Conservation (phyloP, 2,329 filamentous ascomycete genomes). For the Periconia digitata region DNA sequence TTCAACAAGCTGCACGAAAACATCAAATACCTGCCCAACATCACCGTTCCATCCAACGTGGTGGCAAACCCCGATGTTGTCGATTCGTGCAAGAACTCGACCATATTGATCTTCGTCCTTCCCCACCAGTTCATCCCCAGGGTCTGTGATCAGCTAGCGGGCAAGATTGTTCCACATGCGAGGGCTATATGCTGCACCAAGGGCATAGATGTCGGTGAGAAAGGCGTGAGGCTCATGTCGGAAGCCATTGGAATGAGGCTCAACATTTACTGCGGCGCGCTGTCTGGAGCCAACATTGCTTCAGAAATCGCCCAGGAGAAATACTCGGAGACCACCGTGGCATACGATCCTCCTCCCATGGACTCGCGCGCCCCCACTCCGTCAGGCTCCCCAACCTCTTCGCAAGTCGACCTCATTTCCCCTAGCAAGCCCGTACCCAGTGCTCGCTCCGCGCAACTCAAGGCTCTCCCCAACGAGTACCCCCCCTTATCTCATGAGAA, state of each 20-base stretch:
- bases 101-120: conserved; percentile 93
- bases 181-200: conserved; percentile 98
- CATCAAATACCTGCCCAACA: conserved; percentile 93
- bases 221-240: conserved; percentile 85
- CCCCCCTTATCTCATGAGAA: conserved; percentile 82
- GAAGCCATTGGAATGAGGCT: conserved; percentile 90
- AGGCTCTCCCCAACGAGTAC: conserved; percentile 77
- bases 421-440: conserved; percentile 55
- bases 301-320: conserved; percentile 93
- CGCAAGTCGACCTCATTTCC: conserved; percentile 55
- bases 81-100: conserved; percentile 79
- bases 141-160: conserved; percentile 80
- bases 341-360: conserved; percentile 88
- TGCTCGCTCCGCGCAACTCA: conserved; percentile 69
- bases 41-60: conserved; percentile 79
- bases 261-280: conserved; percentile 93
- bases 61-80: conserved; percentile 79
- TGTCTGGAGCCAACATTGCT: conserved; percentile 95
- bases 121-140: conserved; percentile 94
- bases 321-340: conserved; percentile 95
- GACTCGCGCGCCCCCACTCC: conserved; percentile 77
- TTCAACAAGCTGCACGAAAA: conserved; percentile 97
- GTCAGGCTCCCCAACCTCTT: conserved; percentile 50
- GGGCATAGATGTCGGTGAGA: conserved; percentile 88
- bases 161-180: conserved; percentile 87